Base-by-base conservation (phyloP, 2,329 filamentous ascomycete genomes). In the Trichoderma atroviride region DNA sequence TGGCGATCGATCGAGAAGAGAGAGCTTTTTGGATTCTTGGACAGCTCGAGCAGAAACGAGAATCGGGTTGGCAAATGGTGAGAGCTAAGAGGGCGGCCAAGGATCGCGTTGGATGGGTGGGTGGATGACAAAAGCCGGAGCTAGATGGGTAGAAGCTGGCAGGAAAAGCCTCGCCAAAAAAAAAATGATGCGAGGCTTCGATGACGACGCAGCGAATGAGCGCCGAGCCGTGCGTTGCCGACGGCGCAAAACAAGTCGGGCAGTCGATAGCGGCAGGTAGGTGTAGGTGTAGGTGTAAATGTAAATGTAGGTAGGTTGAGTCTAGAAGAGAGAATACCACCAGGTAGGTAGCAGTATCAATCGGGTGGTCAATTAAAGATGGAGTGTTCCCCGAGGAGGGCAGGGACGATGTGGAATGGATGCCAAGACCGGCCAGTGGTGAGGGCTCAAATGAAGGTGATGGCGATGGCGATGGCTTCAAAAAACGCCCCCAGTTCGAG, bases 401-500 rank as follows among this genome's bases (percentile, higher is more conserved):
- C 27, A 55, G 52, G 24, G 52, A 55, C 52, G 14, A 27, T 55
- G 52, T 14, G 52, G 52, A 14, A 55, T 27, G 52, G 52, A 27
- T 7, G 14, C 52, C 14, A 27, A 43, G 40, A 43, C 40, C 40
- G 9, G 52, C 24, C 55, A 57, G 24, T 57, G 16, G 55, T 29
- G 55, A 31, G 14, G 52, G 24, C 33, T 5, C 13, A 35, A 35
- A 35, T 14, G 52, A 55, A 16, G 24, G 24, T 22, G 43, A 68
- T 50, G 33, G 58, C 13, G 62, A 50, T 70, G 71, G 60, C 52
- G 70, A 65, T 69, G 63, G 47, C 68, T 65, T 66, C 65, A 71
- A 61, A 22, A 58, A 60, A 35, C 11, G 33, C 16, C 50, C 56
- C 31, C 40, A n/a, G 40, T n/a, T 43, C 40, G 40, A 43, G 19